Percentiles rank a stretch among this genome's conserved stretches.
phyloP scores from a whole-genome alignment of 345 rosid species.

The Lumnitzera littorea region DNA sequence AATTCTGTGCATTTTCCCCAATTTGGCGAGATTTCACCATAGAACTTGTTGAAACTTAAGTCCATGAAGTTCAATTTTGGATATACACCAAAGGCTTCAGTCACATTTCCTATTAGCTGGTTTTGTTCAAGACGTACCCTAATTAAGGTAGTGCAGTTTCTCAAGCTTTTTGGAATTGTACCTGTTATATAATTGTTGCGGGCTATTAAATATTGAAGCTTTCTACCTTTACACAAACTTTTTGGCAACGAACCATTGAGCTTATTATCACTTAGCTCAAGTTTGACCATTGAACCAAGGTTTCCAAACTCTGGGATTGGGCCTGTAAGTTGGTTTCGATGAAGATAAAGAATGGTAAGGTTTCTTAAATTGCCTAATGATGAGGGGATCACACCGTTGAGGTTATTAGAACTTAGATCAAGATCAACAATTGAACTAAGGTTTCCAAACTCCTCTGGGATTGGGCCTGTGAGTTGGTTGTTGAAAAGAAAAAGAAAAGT shows the following conservation, averaged over 20 bases:
- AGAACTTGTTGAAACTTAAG: constrained; percentile 16
- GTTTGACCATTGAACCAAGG: neutral
- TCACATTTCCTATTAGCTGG: constrained; percentile 10
- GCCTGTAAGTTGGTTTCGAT: constrained; percentile 2
- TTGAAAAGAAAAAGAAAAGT: neutral
- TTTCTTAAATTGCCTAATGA: constrained; percentile 5
- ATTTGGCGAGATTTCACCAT: constrained; percentile 19
- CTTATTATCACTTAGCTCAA: too few relatives aligned
- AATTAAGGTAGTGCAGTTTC: constrained; percentile 18
- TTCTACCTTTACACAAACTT: neutral
- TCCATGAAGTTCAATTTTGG: constrained; percentile 14
- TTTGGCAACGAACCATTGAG: neutral
- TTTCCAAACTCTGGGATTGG: constrained; percentile 7
- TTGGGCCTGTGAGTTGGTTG: constrained; percentile 16
- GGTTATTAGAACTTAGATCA: constrained; percentile 5
- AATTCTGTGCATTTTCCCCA: constrained; percentile 14
- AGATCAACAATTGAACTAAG: constrained; percentile 5
- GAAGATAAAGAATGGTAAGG: neutral
- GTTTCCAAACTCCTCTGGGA: constrained; percentile 15
- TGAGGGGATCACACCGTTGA: constrained; percentile 6
- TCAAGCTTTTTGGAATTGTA: constrained; percentile 12
- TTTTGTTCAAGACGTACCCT: constrained; percentile 18
- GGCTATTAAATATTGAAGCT: neutral
- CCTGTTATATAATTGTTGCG: constrained; percentile 14
- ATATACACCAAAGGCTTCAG: constrained; percentile 14